Percentiles rank a stretch among this genome's conserved stretches.
phyloP scores from a whole-genome alignment of 306 rosid genomes.

The Trifolium repens region DNA sequence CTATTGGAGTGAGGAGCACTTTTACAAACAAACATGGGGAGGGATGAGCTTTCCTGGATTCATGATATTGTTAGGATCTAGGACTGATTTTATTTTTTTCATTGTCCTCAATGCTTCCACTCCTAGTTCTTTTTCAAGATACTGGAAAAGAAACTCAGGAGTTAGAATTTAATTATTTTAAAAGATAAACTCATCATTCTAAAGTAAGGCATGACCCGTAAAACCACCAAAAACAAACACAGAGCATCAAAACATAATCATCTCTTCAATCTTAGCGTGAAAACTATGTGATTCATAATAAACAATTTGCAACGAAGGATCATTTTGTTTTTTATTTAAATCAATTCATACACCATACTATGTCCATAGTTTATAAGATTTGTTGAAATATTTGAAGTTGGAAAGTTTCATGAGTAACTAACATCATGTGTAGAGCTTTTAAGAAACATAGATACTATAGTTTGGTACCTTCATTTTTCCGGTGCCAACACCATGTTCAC shows the following conservation, averaged over 20 bases:
- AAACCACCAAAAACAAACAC: conserved; percentile 25
- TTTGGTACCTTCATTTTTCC: conserved; percentile 90
- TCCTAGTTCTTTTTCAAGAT: conserved; percentile 92
- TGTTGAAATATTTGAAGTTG: conserved; percentile 28
- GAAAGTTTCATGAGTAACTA: conserved; percentile 28
- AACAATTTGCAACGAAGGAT: conserved; percentile 17
- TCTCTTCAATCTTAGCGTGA: conserved; percentile 17
- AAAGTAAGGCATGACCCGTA: not conserved
- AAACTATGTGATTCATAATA: conserved; percentile 19
- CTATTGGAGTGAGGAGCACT: conserved; percentile 28
- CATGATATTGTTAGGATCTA: conserved; percentile 93
- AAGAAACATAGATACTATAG: conserved; percentile 7
- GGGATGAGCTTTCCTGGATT: conserved; percentile 97
- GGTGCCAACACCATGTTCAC: conserved; percentile 97
- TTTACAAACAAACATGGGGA: conserved; percentile 83
- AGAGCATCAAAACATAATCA: conserved; percentile 17
- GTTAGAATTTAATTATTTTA: conserved; percentile 22
- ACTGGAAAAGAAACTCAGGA: conserved; percentile 49
- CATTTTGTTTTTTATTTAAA: not conserved
- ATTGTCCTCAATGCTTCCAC: conserved; percentile 79
- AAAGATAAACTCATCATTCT: conserved; percentile 15
- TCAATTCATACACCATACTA: conserved; percentile 1
- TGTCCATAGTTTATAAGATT: conserved; percentile 19
- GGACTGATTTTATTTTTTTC: conserved; percentile 80
- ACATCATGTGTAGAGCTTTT: conserved; percentile 5